phyloP scores from a whole-genome alignment of 1,284 basidiomycete genomes.

The Coniophora puteana region DNA sequence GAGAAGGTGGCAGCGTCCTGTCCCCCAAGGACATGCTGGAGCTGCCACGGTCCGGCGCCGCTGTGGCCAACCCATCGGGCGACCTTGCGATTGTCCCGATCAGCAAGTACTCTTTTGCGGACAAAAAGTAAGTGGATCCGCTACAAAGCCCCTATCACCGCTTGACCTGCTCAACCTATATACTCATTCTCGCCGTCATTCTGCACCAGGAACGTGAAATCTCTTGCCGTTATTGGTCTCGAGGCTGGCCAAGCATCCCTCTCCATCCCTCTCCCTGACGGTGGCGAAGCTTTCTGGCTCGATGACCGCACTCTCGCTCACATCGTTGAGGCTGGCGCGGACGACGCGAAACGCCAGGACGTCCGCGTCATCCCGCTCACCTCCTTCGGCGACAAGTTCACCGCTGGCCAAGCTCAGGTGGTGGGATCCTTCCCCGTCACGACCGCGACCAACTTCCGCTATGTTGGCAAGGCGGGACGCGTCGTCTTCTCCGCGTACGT shows the following conservation, averaged over 20 bases:
- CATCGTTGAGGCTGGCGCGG: constrained; percentile 50
- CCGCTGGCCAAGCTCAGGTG: constrained; percentile 35
- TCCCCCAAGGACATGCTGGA: constrained; percentile 71
- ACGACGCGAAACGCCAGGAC: constrained; percentile 43
- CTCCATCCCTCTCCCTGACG: constrained; percentile 53
- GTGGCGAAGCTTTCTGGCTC: constrained; percentile 77
- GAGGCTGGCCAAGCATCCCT: constrained; percentile 44
- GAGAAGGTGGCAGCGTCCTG: too few relatives aligned
- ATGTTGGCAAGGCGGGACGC: constrained; percentile 42
- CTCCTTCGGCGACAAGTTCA: constrained; percentile 29
- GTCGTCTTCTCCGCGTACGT: constrained; percentile 80
- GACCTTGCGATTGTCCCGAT: constrained; percentile 66
- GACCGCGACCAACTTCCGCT: constrained; percentile 67
- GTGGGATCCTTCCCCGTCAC: constrained; percentile 64
- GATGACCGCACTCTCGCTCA: constrained; percentile 64
- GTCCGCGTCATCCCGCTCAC: constrained; percentile 57
- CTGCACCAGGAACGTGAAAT: constrained; percentile 57
- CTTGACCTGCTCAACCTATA: background rate
- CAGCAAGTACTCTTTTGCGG: constrained; percentile 65
- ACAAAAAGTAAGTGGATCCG: constrained; percentile 73
- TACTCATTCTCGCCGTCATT: background rate
- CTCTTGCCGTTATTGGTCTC: constrained; percentile 59
- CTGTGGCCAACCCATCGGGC: constrained; percentile 62
- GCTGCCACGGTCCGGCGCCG: constrained; percentile 66
- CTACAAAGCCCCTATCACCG: background rate